Evolutionary conservation across 2,329 filamentous ascomycete genomes (phyloP).

Genomic region (Nemania sp.): DNA sequence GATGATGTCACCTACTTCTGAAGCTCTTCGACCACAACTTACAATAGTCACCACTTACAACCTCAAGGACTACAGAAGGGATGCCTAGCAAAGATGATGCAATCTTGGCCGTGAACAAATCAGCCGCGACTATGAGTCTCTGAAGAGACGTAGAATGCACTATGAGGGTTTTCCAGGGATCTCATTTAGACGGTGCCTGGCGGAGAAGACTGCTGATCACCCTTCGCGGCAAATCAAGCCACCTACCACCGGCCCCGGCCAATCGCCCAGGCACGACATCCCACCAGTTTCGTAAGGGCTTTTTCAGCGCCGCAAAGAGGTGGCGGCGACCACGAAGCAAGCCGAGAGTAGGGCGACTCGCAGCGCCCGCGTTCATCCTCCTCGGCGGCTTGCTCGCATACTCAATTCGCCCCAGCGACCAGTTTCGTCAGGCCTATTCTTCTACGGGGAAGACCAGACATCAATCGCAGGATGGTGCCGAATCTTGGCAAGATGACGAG

Average conservation of each 20-base stretch:
- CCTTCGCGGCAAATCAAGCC: constrained; percentile 11
- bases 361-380: constrained; percentile 40
- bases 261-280: constrained; percentile 8
- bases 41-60: no score
- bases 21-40: background rate
- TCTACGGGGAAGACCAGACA: constrained; percentile 25
- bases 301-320: constrained; percentile 34
- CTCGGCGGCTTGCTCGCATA: constrained; percentile 45
- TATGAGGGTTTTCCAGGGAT: constrained; percentile 24
- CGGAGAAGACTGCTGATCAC: constrained; percentile 20
- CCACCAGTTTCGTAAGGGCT: constrained; percentile 32
- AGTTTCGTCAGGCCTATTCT: constrained; percentile 35
- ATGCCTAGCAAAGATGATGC: background rate
- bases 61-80: background rate
- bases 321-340: constrained; percentile 27
- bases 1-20: no score
- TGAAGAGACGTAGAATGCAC: constrained; percentile 16
- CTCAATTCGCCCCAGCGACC: constrained; percentile 47
- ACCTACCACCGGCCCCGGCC: constrained; percentile 22
- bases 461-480: constrained; percentile 18
- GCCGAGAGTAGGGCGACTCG: constrained; percentile 37
- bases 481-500: constrained; percentile 20
- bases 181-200: constrained; percentile 20
- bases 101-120: background rate
- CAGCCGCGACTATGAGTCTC: constrained; percentile 10